Base-by-base conservation (phyloP, 768 basidiomycete genomes). In the Lentinus tigrinus region DNA sequence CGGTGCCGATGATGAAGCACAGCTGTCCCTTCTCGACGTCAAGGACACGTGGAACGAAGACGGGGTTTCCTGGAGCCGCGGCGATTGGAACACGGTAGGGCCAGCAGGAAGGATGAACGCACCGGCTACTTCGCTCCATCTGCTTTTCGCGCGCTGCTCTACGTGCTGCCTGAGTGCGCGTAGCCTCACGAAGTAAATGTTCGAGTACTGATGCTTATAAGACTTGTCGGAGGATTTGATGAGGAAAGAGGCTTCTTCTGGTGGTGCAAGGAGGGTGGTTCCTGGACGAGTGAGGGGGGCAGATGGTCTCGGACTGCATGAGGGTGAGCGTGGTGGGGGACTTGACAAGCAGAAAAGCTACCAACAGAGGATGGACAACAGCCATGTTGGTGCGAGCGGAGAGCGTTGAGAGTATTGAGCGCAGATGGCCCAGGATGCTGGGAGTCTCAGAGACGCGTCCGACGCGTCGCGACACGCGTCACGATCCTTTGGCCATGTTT, bases 1-100 rank as follows among this genome's bases (percentile, higher is more conserved):
- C 87, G 0, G 97, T 99, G 3, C 97, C 97, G 53, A 97, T 77
- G 60, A 98, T 82, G 72, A 89, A 98, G 72, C 94, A 97, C 54
- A 96, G 76, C 65, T 89, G 78, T 1, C 89, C 88, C 65, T 93
- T 91, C 46, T 85, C 76, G 8, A 98, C 88, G 57, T 98, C 96
- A 4, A 97, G 84, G 2, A 96, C 90, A 28, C 92, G 81, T 6
- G 85, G 80, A n/a, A 95, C 82, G 28, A 87, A 79, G 11, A 79
- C 67, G 0, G 94, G 93, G 11, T 81, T 77, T 9, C 86, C 91
- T 92, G 65, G 40, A 34, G 16, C 9, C 26, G 3, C 16, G n/a
- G 49, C 43, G 38, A 21, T 39, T 39, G 24, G 37, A 36, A 21
- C 21, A 31, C 16, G 1, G n/a, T n/a, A n/a, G n/a, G n/a, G n/a